Percentiles rank a stretch among this genome's conserved stretches.
Conservation (phyloP, 2,329 filamentous ascomycete species). For the Cordyceps fumosorosea region DNA sequence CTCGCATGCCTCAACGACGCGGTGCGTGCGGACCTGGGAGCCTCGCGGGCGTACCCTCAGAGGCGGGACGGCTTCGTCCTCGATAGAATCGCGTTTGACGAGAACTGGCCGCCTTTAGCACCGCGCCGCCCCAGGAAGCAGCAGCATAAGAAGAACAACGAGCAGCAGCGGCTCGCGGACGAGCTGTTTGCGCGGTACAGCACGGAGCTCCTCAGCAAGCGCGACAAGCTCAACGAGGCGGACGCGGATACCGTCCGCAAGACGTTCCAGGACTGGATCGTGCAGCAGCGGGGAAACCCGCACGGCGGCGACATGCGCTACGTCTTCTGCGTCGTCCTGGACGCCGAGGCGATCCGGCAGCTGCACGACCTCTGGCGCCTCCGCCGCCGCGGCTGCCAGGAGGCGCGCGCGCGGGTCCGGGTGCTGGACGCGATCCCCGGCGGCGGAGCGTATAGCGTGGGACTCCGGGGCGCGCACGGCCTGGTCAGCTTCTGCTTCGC, state of each 20-base stretch:
- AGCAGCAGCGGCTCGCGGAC: background rate
- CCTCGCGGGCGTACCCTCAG: background rate
- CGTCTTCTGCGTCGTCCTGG: constrained; percentile 4
- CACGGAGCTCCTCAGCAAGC: background rate
- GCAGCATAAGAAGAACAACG: background rate
- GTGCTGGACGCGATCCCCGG: background rate
- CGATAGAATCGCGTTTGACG: background rate
- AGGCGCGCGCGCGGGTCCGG: background rate
- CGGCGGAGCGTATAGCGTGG: background rate
- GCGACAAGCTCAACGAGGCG: background rate
- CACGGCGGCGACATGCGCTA: constrained; percentile 3
- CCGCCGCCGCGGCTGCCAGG: too few species aligned
- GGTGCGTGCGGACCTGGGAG: background rate
- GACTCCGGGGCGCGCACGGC: background rate
- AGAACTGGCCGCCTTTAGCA: background rate
- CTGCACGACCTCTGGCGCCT: background rate
- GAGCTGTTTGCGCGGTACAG: background rate
- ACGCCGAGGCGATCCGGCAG: background rate
- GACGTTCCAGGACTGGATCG: background rate
- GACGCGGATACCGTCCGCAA: background rate
- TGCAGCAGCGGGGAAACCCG: background rate
- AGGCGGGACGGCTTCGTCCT: background rate
- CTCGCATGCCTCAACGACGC: constrained; percentile 3
- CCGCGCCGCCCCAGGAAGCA: background rate
- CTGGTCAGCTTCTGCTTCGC: background rate